Evolutionary conservation across 2,329 filamentous ascomycete genomes (phyloP).

Genomic region (Monilinia fructigena): DNA sequence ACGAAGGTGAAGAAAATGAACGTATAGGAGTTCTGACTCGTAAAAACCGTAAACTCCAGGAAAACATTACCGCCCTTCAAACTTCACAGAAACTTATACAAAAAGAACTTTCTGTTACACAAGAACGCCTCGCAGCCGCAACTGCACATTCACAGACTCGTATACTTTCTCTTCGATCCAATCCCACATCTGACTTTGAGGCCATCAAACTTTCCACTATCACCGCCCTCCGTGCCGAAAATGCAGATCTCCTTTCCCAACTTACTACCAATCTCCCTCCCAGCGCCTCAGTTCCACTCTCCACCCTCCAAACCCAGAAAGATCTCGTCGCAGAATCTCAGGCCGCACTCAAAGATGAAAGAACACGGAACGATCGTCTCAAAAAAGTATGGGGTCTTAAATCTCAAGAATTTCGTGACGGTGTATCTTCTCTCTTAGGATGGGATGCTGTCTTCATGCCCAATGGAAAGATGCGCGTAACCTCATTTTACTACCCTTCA

Average conservation of each 20-base stretch:
- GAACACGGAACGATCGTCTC: conserved; percentile 80
- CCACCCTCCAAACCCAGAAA: conserved; percentile 71
- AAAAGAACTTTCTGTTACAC: conserved; percentile 70
- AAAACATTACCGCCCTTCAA: conserved; percentile 68
- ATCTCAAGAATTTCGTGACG: conserved; percentile 90
- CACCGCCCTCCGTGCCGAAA: conserved; percentile 75
- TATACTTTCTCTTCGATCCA: conserved; percentile 82
- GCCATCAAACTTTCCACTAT: conserved; percentile 81
- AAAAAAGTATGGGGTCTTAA: conserved; percentile 93
- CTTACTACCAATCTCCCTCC: conserved; percentile 50
- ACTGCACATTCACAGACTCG: conserved; percentile 72
- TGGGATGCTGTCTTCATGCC: conserved; percentile 96
- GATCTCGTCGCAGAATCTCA: conserved; percentile 72
- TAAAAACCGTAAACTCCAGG: conserved; percentile 83
- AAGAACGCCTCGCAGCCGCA: conserved; percentile 68
- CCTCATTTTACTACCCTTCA: conserved; percentile 77
- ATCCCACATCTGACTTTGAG: conserved; percentile 84
- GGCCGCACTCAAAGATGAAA: conserved; percentile 66
- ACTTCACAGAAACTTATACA: conserved; percentile 69
- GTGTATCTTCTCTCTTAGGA: conserved; percentile 85
- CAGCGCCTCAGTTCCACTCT: conserved; percentile 61
- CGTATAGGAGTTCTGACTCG: conserved; percentile 80
- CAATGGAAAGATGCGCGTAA: conserved; percentile 94
- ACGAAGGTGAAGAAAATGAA: conserved; percentile 58
- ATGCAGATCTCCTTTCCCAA: conserved; percentile 75